Evolutionary conservation across 2,329 filamentous ascomycete genomes (phyloP), one percentile per base, ranked within the genome.

Genomic region (Pseudophaeomoniella oleicola): DNA sequence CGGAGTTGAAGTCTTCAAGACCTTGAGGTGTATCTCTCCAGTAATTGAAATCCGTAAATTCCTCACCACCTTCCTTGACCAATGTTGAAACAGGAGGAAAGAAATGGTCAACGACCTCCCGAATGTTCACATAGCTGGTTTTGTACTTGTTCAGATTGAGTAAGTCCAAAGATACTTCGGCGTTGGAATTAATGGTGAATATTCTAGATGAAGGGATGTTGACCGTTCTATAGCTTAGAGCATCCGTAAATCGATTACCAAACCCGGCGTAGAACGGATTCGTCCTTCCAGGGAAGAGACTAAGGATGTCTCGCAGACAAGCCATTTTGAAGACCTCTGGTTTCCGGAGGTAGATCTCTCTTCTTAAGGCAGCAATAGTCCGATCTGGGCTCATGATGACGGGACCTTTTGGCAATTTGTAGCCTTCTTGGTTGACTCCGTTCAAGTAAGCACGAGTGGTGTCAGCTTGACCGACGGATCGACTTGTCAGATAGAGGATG

Each of bases 261-360:
- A 96, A 98, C 0, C 90, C 90, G 9, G 92, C 92, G 51, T 94
- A 96, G 53, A 98, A 98, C 0, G 90, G 88, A 13, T 78, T 85
- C 30, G 74, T 67, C 16, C 81, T 75, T 0, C 74, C 68, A 2
- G 76, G 78, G 52, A 94, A 98, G 1, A 98, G 69, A 40, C 79
- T 83, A 53, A 87, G 78, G 47, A 98, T 96, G 55, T 98, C 90
- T 30, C 90, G 78, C 14, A 98, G 64, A 44, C 90, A 98, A 2
- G 90, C 86, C 92, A 98, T 98, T 61, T 98, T 98, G 73, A 98
- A 98, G 5, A 98, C 85, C 53, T 98, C 87, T 0, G 90, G 92
- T 56, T 98, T 96, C 37, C 90, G 76, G 16, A 98, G 69, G 54
- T 98, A 98, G 4, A 98, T 75, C 55, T 98, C 90, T 34, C 90